Percentiles rank a stretch among this genome's conserved stretches.
Evolutionary conservation across 2,329 filamentous ascomycete genomes (phyloP).

Genomic region (Hypoxylon sp.): DNA sequence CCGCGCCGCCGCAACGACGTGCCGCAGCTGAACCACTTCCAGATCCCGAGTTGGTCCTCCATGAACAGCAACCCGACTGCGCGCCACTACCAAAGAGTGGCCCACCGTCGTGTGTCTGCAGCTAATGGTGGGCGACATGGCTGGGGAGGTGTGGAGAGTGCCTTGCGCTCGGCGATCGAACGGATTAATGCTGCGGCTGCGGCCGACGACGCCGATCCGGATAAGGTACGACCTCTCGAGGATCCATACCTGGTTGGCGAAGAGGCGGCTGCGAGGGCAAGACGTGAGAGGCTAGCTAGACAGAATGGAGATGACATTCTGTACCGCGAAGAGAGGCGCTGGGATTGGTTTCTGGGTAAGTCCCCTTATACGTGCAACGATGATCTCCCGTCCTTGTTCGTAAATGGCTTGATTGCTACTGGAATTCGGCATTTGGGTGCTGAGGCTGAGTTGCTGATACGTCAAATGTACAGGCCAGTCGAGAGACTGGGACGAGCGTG

Average conservation of each 20-base stretch:
- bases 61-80: slow-evolving; percentile 68
- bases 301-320: slow-evolving; percentile 70
- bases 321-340: slow-evolving; percentile 69
- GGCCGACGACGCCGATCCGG: slow-evolving; percentile 39
- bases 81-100: slow-evolving; percentile 75
- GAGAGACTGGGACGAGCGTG: slow-evolving; percentile 66
- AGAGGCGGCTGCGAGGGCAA: slow-evolving; percentile 71
- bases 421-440: not conserved
- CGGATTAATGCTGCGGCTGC: slow-evolving; percentile 44
- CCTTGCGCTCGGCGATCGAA: slow-evolving; percentile 49
- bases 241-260: slow-evolving; percentile 79
- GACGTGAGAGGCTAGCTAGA: slow-evolving; percentile 69
- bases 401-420: not conserved
- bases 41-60: slow-evolving; percentile 72
- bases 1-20: slow-evolving; percentile 55
- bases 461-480: slow-evolving; percentile 62
- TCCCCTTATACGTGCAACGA: slow-evolving; percentile 36
- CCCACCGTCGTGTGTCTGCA: slow-evolving; percentile 70
- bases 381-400: not conserved
- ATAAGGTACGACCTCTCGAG: slow-evolving; percentile 68
- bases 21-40: slow-evolving; percentile 67
- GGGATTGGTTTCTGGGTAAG: slow-evolving; percentile 74
- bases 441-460: slow-evolving; percentile 28
- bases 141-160: slow-evolving; percentile 46
- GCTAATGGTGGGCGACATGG: slow-evolving; percentile 42